phyloP scores from a whole-genome alignment of 2,329 filamentous ascomycete genomes.

The Neopestalotiopsis clavispora region DNA sequence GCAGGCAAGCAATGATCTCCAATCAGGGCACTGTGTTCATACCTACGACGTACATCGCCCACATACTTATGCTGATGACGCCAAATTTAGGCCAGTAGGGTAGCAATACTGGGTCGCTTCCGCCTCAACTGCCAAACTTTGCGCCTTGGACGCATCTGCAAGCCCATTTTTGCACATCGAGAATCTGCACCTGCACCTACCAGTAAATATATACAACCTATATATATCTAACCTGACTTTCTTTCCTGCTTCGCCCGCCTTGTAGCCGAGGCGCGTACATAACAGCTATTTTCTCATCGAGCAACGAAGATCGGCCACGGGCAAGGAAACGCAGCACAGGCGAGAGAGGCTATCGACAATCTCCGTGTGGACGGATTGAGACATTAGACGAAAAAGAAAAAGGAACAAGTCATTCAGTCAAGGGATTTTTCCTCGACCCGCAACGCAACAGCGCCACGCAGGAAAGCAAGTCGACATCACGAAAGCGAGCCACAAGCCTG shows the following conservation, averaged over 20 bases:
- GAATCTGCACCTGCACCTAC: too few species aligned
- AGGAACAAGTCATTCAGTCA: constrained; percentile 1
- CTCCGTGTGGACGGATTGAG: background rate
- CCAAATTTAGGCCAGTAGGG: too few species aligned
- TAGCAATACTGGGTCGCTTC: too few species aligned
- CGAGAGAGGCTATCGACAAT: background rate
- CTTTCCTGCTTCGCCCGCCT: background rate
- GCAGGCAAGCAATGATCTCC: too few species aligned
- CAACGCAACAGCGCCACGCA: constrained; percentile 14
- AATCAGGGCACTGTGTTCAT: too few species aligned
- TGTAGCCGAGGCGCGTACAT: background rate
- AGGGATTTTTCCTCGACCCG: background rate
- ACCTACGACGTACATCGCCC: too few species aligned
- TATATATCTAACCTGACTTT: background rate
- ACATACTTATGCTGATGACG: too few species aligned
- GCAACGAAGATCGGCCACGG: background rate
- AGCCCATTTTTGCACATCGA: too few species aligned
- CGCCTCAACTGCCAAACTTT: too few species aligned
- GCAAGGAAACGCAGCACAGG: background rate
- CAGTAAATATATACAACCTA: background rate
- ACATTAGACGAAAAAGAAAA: background rate
- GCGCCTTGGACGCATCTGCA: too few species aligned
- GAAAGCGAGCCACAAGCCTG: constrained; percentile 1
- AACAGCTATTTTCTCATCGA: background rate
- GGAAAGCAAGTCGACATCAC: background rate